Percentiles rank a stretch among this genome's conserved stretches.
These are phyloP conservation scores for Lepidium sativum DNA, from an alignment of 345 rosid species.

Conservation along the genomic window DNA sequence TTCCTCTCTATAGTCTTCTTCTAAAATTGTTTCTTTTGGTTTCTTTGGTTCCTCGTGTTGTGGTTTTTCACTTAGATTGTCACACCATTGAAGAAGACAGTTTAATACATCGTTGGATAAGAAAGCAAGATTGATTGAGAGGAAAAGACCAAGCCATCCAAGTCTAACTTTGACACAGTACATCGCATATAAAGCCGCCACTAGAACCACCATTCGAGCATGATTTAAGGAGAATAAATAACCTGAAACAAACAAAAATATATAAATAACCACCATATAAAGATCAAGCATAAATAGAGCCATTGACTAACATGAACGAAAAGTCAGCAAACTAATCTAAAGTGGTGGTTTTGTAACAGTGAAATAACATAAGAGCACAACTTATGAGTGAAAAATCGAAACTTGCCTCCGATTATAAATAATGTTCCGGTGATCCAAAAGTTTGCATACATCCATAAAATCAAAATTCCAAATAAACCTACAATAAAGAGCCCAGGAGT, in stretches of 20 bases:
- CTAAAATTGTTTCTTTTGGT: conserved; percentile 38
- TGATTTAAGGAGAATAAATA: conserved; percentile 85
- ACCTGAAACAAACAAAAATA: conserved; percentile 47
- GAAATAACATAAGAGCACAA: background rate
- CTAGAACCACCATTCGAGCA: conserved; percentile 78
- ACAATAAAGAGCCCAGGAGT: conserved; percentile 95
- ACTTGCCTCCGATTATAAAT: conserved; percentile 92
- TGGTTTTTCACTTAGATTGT: conserved; percentile 53
- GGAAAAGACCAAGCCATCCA: conserved; percentile 90
- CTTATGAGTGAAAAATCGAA: background rate
- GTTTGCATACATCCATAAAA: conserved; percentile 97
- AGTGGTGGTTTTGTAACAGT: background rate
- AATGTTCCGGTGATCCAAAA: conserved; percentile 94
- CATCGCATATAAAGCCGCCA: conserved; percentile 61
- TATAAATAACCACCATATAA: conserved; percentile 3
- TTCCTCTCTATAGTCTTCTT: conserved; percentile 58
- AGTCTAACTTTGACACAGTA: conserved; percentile 81
- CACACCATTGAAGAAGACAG: conserved; percentile 71
- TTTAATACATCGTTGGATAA: conserved; percentile 75
- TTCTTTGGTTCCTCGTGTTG: conserved; percentile 57
- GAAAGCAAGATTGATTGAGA: conserved; percentile 82
- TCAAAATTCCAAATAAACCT: conserved; percentile 74
- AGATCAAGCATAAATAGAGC: background rate
- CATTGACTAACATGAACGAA: background rate
- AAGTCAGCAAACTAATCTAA: background rate